These are phyloP conservation scores for Mrakia frigida DNA, from an alignment of 768 basidiomycete species.

Conservation along the genomic window DNA sequence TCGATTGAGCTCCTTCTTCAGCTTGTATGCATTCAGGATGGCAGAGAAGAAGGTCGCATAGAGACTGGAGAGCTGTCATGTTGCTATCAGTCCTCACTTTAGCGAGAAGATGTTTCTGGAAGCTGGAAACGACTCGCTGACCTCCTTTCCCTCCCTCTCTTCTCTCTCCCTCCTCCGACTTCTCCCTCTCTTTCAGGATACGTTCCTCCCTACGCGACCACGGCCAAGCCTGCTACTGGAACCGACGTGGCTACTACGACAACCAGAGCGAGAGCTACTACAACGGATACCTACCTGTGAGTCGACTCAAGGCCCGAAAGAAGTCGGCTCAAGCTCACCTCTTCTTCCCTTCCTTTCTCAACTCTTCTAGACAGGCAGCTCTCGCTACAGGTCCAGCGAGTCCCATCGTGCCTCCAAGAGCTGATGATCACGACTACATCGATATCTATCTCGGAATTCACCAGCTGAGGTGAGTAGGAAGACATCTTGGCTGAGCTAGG, in stretches of 20 bases:
- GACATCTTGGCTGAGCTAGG: not conserved
- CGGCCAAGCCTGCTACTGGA: not conserved
- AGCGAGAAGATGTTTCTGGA: not conserved
- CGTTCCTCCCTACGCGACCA: not conserved
- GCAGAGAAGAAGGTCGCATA: no score
- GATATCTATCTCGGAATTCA: slow-evolving; percentile 42
- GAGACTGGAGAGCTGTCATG: no score
- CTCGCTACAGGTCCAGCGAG: slow-evolving; percentile 37
- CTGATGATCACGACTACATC: slow-evolving; percentile 41
- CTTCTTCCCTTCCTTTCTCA: not conserved
- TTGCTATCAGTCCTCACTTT: no score
- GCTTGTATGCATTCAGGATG: no score
- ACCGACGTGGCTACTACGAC: not conserved
- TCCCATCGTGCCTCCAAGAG: slow-evolving; percentile 39
- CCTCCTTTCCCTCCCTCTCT: not conserved
- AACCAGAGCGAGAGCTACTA: not conserved
- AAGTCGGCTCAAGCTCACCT: not conserved
- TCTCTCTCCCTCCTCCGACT: not conserved
- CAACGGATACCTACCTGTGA: not conserved
- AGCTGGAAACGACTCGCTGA: not conserved
- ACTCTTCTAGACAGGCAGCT: slow-evolving; percentile 14
- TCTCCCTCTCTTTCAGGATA: not conserved
- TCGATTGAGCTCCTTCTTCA: no score
- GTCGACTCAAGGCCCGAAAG: not conserved
- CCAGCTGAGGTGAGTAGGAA: slow-evolving; percentile 42